Conservation (phyloP, 345 rosid species). For the Cardamine resedifolia region DNA sequence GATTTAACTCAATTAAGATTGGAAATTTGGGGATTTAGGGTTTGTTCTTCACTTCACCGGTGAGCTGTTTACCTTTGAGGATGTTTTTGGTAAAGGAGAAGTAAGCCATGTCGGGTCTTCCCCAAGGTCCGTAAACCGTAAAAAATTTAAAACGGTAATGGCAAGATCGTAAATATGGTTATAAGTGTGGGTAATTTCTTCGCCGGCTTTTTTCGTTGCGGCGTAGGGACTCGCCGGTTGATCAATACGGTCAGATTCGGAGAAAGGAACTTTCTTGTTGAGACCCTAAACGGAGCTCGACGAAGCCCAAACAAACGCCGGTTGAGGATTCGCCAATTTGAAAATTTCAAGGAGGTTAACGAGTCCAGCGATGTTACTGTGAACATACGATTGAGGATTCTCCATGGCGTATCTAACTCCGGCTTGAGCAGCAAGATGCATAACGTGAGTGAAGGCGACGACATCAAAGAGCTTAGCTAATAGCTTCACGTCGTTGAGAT, state of each 20-base stretch:
- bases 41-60: no score
- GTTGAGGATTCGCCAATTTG: slow-evolving; percentile 75
- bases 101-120: slow-evolving; percentile 89
- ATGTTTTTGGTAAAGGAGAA: slow-evolving; percentile 66
- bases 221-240: slow-evolving; percentile 85
- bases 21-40: no score
- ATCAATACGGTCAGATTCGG: slow-evolving; percentile 67
- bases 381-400: slow-evolving; percentile 73
- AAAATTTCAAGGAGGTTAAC: slow-evolving; percentile 67
- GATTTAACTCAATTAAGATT: no score
- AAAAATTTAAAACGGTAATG: slow-evolving; percentile 71
- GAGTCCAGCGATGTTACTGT: slow-evolving; percentile 73
- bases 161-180: slow-evolving; percentile 81
- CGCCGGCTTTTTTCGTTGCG: slow-evolving; percentile 85
- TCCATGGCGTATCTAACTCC: slow-evolving; percentile 80
- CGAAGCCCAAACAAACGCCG: slow-evolving; percentile 80
- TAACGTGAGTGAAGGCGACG: slow-evolving; percentile 78
- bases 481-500: slow-evolving; percentile 61
- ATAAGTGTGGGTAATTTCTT: slow-evolving; percentile 77
- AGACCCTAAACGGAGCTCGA: slow-evolving; percentile 84
- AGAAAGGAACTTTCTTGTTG: slow-evolving; percentile 69
- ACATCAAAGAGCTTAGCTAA: slow-evolving; percentile 66
- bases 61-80: slow-evolving; percentile 72
- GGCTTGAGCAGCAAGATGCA: slow-evolving; percentile 93
- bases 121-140: slow-evolving; percentile 90